Conservation (phyloP, 2,329 filamentous ascomycete genomes). For the Sporothrix curviconia region DNA sequence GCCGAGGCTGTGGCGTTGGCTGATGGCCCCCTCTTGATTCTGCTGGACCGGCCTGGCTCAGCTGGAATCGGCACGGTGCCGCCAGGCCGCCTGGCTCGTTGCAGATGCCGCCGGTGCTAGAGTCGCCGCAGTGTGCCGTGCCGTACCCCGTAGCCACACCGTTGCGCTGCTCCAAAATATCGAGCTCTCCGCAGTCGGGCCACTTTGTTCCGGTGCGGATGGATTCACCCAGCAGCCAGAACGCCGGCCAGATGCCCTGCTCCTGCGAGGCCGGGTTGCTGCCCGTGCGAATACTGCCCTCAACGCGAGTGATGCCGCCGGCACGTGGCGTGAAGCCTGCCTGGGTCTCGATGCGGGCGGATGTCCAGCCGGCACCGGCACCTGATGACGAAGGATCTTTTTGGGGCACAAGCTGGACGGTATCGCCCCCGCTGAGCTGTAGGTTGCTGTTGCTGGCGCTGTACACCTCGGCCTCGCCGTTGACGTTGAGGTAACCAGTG, state of each 20-base stretch:
- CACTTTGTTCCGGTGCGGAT: conserved; percentile 42
- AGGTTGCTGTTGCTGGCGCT: conserved; percentile 40
- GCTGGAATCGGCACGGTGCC: too few species aligned
- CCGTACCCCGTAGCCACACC: conserved; percentile 40
- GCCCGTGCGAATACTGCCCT: conserved; percentile 43
- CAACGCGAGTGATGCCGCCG: conserved; percentile 40
- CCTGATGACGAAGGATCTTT: conserved; percentile 23
- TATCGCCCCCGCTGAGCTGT: conserved; percentile 43
- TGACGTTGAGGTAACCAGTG: conserved; percentile 55
- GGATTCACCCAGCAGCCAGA: conserved; percentile 49
- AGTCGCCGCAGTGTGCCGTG: conserved; percentile 45
- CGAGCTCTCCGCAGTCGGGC: conserved; percentile 51
- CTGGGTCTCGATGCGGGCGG: conserved; percentile 47
- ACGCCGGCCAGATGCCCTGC: conserved; percentile 53
- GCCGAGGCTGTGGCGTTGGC: too few species aligned
- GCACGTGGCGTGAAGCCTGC: conserved; percentile 39
- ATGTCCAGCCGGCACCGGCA: conserved; percentile 43
- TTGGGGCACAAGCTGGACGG: conserved; percentile 46
- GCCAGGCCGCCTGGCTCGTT: conserved; percentile 42
- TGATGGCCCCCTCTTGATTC: too few species aligned
- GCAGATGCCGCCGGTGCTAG: conserved; percentile 40
- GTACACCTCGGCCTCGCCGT: conserved; percentile 48
- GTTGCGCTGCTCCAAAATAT: conserved; percentile 52
- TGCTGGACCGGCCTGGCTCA: too few species aligned
- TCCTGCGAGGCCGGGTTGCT: conserved; percentile 32